Conservation (phyloP, 2,329 filamentous ascomycete species). For the Fusarium coicis region DNA sequence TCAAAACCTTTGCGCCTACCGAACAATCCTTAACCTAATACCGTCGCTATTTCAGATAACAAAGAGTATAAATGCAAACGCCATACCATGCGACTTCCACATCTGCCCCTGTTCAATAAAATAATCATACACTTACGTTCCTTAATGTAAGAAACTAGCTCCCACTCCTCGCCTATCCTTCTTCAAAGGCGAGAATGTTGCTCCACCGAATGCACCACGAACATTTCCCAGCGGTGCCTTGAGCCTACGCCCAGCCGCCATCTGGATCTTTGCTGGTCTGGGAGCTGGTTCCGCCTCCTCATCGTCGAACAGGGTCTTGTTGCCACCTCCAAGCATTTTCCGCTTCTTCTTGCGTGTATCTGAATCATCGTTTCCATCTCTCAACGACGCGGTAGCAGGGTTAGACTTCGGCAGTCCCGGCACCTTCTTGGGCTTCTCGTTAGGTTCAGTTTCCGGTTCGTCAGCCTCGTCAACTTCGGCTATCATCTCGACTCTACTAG, state of each 20-base stretch:
- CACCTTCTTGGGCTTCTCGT: conserved; percentile 18
- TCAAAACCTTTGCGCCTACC: conserved; percentile 17
- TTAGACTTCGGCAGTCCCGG: conserved; percentile 24
- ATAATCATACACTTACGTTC: not conserved
- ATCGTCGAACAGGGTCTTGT: conserved; percentile 76
- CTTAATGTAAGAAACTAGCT: conserved; percentile 67
- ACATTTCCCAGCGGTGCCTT: conserved; percentile 54
- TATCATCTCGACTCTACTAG: conserved; percentile 52
- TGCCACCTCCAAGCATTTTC: conserved; percentile 72
- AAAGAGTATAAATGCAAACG: conserved; percentile 19
- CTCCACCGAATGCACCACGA: conserved; percentile 61
- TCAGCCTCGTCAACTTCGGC: conserved; percentile 50
- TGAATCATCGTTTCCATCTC: conserved; percentile 42
- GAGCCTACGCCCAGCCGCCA: conserved; percentile 42
- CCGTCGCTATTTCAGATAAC: not conserved
- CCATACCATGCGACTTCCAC: conserved; percentile 28
- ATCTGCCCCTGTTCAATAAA: not conserved
- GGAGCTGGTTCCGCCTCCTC: conserved; percentile 63
- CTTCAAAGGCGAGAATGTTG: conserved; percentile 77
- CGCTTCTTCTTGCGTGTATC: conserved; percentile 75
- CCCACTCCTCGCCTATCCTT: conserved; percentile 71
- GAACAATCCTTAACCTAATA: not conserved
- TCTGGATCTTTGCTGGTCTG: conserved; percentile 49
- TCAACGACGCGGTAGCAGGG: conserved; percentile 2
- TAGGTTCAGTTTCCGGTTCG: conserved; percentile 47